Percentiles rank a stretch among this genome's conserved stretches.
phyloP scores from a whole-genome alignment of 192 early-diverging fungal genomes.

The Coemansia sp. region DNA sequence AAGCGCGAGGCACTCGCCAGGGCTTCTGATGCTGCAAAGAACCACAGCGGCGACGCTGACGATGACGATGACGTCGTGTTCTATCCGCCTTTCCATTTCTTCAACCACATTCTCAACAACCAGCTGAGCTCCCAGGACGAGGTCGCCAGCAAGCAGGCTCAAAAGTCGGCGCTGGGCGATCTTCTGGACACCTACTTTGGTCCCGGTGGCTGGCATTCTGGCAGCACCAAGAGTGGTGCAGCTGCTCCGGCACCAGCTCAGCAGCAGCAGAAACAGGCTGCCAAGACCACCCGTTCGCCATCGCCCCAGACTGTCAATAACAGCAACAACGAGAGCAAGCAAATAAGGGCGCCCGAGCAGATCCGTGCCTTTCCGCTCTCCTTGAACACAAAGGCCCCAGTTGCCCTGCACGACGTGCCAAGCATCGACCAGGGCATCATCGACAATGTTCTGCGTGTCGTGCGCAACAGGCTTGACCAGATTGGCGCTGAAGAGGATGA shows the following conservation, averaged over 20 bases:
- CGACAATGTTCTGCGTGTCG: slow-evolving; percentile 42
- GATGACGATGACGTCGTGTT: slow-evolving; percentile 11
- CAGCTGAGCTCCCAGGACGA: slow-evolving; percentile 41
- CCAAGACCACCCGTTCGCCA: not conserved
- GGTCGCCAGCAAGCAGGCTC: slow-evolving; percentile 33
- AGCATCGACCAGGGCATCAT: slow-evolving; percentile 21
- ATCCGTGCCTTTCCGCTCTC: not conserved
- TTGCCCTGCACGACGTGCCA: not conserved
- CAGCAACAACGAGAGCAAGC: not conserved
- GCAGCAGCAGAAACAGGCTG: not conserved
- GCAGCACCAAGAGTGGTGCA: not conserved
- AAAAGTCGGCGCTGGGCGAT: slow-evolving; percentile 21
- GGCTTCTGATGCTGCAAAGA: not conserved
- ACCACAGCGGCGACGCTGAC: not conserved
- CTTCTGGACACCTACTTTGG: slow-evolving; percentile 45
- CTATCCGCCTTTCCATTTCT: slow-evolving; percentile 45
- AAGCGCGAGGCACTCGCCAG: not conserved
- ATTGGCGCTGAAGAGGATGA: slow-evolving; percentile 31
- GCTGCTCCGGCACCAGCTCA: not conserved
- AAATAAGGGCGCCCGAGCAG: not conserved
- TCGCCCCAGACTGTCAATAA: not conserved
- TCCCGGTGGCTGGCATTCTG: not conserved
- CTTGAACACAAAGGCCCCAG: not conserved
- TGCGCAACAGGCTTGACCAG: slow-evolving; percentile 37
- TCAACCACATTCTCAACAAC: slow-evolving; percentile 35